Percentiles rank a stretch among this genome's conserved stretches.
phyloP scores from a whole-genome alignment of 2,329 filamentous ascomycete species.

The Trichoderma koningiopsis region DNA sequence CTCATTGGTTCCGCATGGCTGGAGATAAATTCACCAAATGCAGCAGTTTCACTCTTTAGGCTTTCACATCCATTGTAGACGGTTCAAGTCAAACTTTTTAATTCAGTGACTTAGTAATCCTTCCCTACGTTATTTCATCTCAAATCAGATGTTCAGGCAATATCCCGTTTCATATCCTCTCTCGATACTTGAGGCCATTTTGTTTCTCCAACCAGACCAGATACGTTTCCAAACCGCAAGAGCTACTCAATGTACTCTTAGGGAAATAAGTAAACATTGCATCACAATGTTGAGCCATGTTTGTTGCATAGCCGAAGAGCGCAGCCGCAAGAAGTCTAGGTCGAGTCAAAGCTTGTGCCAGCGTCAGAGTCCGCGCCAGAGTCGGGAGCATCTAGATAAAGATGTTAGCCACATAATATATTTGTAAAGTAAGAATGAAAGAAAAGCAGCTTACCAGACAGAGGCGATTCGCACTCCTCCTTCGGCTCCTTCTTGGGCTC shows the following conservation, averaged over 20 bases:
- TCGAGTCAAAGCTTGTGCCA: conserved; percentile 18
- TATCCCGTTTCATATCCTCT: background rate
- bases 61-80: background rate
- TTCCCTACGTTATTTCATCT: background rate
- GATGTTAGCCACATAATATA: background rate
- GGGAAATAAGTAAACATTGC: background rate
- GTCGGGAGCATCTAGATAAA: conserved; percentile 9
- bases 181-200: background rate
- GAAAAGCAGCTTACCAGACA: conserved; percentile 32
- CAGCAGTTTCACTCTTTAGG: background rate
- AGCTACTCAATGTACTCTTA: background rate
- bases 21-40: background rate
- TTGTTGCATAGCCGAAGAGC: background rate
- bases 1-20: background rate
- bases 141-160: background rate
- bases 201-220: background rate
- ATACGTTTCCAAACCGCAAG: conserved; percentile 8
- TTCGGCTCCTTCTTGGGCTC: conserved; percentile 29
- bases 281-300: background rate
- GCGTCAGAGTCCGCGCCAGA: conserved; percentile 10
- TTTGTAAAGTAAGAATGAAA: too few relatives aligned
- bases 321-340: background rate
- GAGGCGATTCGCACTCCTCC: conserved; percentile 32
- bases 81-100: background rate
- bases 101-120: background rate